These are phyloP conservation scores for Coemansia guatemalensis DNA, from an alignment of 192 early-diverging fungal species.

Conservation along the genomic window DNA sequence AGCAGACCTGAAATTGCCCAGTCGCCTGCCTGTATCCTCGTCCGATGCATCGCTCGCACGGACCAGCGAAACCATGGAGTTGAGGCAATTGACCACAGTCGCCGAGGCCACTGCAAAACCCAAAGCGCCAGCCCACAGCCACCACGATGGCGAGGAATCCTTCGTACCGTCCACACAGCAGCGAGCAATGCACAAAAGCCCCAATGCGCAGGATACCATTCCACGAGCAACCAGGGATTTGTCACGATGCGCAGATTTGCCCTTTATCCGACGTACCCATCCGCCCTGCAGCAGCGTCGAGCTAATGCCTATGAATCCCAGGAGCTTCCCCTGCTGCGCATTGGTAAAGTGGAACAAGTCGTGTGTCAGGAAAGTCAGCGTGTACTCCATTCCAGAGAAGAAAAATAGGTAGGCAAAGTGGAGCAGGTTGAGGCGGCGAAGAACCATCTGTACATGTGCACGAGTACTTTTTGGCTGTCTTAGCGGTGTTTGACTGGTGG, in stretches of 20 bases:
- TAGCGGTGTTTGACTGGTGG: not conserved
- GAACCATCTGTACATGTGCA: slow-evolving; percentile 7
- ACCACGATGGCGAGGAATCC: slow-evolving; percentile 51
- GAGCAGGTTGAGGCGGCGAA: slow-evolving; percentile 62
- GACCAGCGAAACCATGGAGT: slow-evolving; percentile 55
- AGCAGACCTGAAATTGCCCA: slow-evolving; percentile 82
- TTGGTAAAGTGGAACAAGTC: slow-evolving; percentile 86
- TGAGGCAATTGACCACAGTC: slow-evolving; percentile 92
- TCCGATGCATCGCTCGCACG: slow-evolving; percentile 5
- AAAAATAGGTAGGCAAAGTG: slow-evolving; percentile 90
- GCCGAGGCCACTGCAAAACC: slow-evolving; percentile 89
- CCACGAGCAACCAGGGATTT: slow-evolving; percentile 56
- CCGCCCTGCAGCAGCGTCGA: slow-evolving; percentile 91
- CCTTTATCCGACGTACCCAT: slow-evolving; percentile 83
- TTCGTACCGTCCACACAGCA: not conserved
- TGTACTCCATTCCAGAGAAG: slow-evolving; percentile 99
- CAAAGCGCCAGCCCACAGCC: slow-evolving; percentile 73
- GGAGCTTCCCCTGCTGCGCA: slow-evolving; percentile 82
- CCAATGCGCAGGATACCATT: slow-evolving; percentile 6
- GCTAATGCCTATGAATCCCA: slow-evolving; percentile 85
- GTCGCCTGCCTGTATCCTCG: slow-evolving; percentile 61
- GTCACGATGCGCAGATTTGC: slow-evolving; percentile 22
- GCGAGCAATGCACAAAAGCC: slow-evolving; percentile 9
- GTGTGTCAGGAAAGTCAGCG: slow-evolving; percentile 92
- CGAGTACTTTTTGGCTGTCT: not conserved